Evolutionary conservation across 306 rosid species (phyloP), one percentile per base, ranked within the genome.

Genomic region (Neltuma alba): DNA sequence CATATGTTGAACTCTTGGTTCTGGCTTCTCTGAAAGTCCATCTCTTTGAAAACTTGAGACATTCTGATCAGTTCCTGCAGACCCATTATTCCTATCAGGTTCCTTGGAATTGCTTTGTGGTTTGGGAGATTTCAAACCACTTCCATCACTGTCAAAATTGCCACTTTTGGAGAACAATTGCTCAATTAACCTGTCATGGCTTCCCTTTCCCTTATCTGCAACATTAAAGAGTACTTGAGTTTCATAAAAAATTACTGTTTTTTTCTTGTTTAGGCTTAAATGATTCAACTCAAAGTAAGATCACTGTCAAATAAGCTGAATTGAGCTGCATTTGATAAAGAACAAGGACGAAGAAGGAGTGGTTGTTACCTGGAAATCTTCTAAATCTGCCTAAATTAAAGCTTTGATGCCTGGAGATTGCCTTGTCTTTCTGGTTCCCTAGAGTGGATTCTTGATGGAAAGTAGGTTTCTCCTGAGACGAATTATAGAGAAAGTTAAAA

Each of bases 401-500:
- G 88, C 97, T 92, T 77, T 84, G 90, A 47, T 89, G 90, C 86
- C 97, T 86, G 76, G 90, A 89, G 70, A 60, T 82, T 12, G 61
- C 14, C 81, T 80, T 70, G 3, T 86, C 91, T 79, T 83, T 88
- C 23, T 78, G 91, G 79, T 64, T 68, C 41, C n/a, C 87, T 27
- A 80, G 66, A 45, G 81, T 70, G 66, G 93, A 90, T 62, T 93
- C 99, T 76, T 85, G 88, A 25, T 83, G 83, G 77, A 90, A 89
- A 83, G 75, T 81, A 0, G 96, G 99, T 84, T 85, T 92, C 83
- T 91, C 95, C 63, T 93, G 97, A 18, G 67, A 82, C 50, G 96
- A 91, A 38, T 91, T 95, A 76, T 89, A 95, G 2, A 97, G 98
- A 82, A 87, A 84, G 77, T 95, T 97, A 55, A 91, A 95, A 21